These are phyloP conservation scores for Apiotrichum sp. DNA, from an alignment of 1,284 basidiomycete species.

Conservation along the genomic window DNA sequence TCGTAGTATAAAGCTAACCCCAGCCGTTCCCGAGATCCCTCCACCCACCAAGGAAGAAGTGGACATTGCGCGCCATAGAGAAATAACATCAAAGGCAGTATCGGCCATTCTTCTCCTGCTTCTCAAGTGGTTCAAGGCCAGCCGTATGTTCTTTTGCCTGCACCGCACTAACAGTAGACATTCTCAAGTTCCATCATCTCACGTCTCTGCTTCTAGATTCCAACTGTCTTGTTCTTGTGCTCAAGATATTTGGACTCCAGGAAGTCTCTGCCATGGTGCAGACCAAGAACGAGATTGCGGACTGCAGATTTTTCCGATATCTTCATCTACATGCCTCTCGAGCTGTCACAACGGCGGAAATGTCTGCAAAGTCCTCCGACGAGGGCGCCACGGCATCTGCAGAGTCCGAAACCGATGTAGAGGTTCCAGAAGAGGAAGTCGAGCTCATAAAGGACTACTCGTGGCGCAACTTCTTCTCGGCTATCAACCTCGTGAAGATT, in stretches of 20 bases:
- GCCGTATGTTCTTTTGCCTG: slow-evolving; percentile 58
- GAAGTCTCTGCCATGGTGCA: slow-evolving; percentile 78
- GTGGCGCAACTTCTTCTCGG: slow-evolving; percentile 96
- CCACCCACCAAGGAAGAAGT: slow-evolving; percentile 86
- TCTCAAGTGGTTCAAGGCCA: slow-evolving; percentile 98
- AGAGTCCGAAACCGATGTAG: too few relatives aligned
- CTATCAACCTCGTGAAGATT: slow-evolving; percentile 97
- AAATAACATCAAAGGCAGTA: slow-evolving; percentile 95
- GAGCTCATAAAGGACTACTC: slow-evolving; percentile 90
- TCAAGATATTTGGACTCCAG: slow-evolving; percentile 97
- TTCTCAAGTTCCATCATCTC: slow-evolving; percentile 97
- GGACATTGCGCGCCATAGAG: slow-evolving; percentile 89
- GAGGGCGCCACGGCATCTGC: too few relatives aligned
- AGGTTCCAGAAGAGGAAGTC: slow-evolving; percentile 58
- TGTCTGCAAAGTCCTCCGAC: not conserved
- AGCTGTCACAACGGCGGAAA: slow-evolving; percentile 18
- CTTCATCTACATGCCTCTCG: slow-evolving; percentile 58
- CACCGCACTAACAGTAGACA: slow-evolving; percentile 55
- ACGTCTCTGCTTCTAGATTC: slow-evolving; percentile 91
- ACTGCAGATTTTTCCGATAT: slow-evolving; percentile 83
- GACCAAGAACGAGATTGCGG: slow-evolving; percentile 66
- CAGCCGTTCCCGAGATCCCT: slow-evolving; percentile 51
- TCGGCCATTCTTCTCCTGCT: slow-evolving; percentile 86
- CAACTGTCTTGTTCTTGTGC: slow-evolving; percentile 85
- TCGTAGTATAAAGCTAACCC: not conserved